Conservation (phyloP, 345 rosid species). For the Gossypium longicalyx region DNA sequence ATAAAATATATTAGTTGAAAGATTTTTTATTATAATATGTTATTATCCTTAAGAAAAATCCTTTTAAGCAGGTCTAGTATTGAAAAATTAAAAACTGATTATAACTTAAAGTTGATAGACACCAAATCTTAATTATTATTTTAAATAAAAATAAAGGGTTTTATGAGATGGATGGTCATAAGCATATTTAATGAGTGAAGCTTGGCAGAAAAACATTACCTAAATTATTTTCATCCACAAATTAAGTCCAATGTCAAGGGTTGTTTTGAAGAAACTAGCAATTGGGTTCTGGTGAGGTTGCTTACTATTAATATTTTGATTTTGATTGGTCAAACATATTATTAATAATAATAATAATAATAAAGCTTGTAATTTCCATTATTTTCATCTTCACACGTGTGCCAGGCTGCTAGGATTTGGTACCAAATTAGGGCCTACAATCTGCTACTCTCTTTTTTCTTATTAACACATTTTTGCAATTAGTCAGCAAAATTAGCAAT, state of each 20-base stretch:
- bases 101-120: background rate
- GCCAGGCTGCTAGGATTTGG: background rate
- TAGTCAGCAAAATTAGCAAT: too few species aligned
- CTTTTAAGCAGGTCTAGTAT: background rate
- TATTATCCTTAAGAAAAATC: background rate
- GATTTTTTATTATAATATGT: too few species aligned
- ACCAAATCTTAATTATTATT: background rate
- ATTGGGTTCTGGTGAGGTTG: constrained; percentile 8
- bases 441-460: too few species aligned
- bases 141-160: background rate
- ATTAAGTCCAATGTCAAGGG: too few species aligned
- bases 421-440: background rate
- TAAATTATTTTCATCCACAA: background rate
- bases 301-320: background rate
- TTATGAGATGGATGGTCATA: background rate
- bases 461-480: too few species aligned
- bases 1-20: too few species aligned
- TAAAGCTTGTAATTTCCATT: background rate
- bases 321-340: background rate
- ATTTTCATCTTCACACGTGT: background rate
- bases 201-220: background rate
- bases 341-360: background rate
- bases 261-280: background rate
- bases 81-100: background rate
- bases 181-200: background rate